Evolutionary conservation across 768 basidiomycete genomes (phyloP).

Genomic region (Pisolithus marmoratus): DNA sequence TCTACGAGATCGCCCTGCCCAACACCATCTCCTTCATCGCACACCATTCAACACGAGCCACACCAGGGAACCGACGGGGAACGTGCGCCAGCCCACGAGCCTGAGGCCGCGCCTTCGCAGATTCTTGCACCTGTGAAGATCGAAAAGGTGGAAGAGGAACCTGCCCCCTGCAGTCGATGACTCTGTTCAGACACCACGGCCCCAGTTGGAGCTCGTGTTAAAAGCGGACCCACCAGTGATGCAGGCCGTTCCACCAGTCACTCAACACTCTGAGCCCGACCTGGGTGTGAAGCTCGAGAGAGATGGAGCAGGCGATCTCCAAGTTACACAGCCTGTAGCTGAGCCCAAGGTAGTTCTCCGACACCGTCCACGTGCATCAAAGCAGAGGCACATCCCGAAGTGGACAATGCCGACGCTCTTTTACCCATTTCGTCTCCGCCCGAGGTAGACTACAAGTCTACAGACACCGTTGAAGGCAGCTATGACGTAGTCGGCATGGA

Average conservation of each 20-base stretch:
- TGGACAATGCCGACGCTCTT: not conserved
- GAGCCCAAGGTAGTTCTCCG: not conserved
- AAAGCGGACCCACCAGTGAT: not conserved
- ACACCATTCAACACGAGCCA: not conserved
- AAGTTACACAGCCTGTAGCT: conserved; percentile 8
- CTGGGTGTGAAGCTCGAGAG: conserved; percentile 3
- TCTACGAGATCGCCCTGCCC: not conserved
- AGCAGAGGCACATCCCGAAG: not conserved
- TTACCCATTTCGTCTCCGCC: conserved; percentile 6
- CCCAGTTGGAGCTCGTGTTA: not conserved
- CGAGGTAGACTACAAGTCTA: conserved; percentile 4
- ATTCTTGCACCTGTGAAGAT: not conserved
- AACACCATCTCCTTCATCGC: not conserved
- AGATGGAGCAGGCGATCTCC: not conserved
- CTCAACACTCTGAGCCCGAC: conserved; percentile 3
- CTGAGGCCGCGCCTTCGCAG: not conserved
- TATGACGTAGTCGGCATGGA: conserved; percentile 3
- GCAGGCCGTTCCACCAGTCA: not conserved
- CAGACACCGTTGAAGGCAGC: conserved; percentile 2
- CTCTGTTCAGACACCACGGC: not conserved
- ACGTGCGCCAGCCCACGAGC: no score
- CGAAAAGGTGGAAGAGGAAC: not conserved
- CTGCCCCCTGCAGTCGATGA: not conserved
- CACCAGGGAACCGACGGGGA: no score
- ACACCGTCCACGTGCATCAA: not conserved